Evolutionary conservation across 768 basidiomycete species (phyloP).

Genomic region (Melanogaster broomeanus): DNA sequence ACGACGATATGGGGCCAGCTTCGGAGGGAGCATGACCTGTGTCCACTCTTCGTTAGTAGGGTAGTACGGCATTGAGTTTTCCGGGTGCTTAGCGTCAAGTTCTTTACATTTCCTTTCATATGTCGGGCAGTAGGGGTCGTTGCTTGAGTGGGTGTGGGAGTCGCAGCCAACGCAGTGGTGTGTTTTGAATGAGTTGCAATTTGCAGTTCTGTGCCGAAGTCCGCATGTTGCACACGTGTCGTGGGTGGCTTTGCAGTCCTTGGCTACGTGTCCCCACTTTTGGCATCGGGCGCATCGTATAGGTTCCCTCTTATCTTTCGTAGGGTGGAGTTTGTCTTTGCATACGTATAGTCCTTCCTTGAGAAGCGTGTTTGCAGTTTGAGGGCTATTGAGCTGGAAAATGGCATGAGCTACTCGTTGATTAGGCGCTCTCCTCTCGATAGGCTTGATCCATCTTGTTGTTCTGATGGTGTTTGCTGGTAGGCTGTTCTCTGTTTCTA

Average conservation of each 20-base stretch:
- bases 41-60: no score
- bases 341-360: neutral
- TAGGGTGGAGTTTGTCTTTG: neutral
- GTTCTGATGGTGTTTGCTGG: neutral
- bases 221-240: neutral
- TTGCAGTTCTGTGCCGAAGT: neutral
- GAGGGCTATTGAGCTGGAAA: neutral
- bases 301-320: constrained; percentile 1
- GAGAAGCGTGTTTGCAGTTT: neutral
- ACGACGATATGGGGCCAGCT: no score
- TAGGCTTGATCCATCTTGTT: neutral
- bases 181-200: no score
- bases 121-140: no score
- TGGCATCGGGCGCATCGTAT: constrained; percentile 1
- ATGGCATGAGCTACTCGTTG: neutral
- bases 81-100: no score
- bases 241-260: neutral
- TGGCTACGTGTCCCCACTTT: constrained; percentile 1
- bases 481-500: constrained; percentile 2
- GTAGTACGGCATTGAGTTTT: no score
- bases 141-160: no score
- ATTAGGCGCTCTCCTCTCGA: neutral
- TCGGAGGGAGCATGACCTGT: no score
- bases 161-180: no score
- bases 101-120: no score